A percentile compares a stretch with the other conserved stretches of the same genome.
These are phyloP conservation scores for Eucalyptus lansdowneana DNA, from an alignment of 345 rosid species.

Conservation along the genomic window DNA sequence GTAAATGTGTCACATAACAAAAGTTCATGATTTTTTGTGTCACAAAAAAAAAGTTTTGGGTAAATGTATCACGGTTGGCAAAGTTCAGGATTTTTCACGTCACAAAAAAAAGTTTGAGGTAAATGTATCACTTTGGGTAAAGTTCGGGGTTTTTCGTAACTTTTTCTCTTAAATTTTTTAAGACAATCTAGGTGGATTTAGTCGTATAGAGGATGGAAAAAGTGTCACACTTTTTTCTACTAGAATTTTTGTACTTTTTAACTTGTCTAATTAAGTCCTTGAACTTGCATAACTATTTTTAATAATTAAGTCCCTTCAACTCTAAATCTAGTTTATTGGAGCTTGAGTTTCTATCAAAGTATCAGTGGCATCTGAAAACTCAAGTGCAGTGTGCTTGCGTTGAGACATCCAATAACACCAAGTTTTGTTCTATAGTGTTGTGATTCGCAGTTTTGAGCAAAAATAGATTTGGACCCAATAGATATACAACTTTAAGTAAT, in stretches of 20 bases:
- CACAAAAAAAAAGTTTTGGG: too few species aligned
- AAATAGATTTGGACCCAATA: neutral
- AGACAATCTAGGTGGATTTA: neutral
- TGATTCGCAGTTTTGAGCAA: neutral
- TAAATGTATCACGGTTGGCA: too few species aligned
- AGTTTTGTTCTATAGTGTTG: too few species aligned
- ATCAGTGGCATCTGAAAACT: neutral
- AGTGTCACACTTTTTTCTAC: neutral
- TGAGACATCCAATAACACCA: neutral
- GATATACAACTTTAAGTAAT: neutral
- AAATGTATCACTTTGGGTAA: too few species aligned
- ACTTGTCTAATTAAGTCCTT: neutral
- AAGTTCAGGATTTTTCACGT: too few species aligned
- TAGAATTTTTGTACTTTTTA: neutral
- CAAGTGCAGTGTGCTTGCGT: neutral
- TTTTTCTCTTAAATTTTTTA: too few species aligned
- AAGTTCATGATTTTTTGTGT: too few species aligned
- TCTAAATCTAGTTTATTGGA: neutral
- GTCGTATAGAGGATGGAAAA: too few species aligned
- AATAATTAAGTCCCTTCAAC: neutral
- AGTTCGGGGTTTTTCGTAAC: too few species aligned
- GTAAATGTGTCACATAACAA: too few species aligned
- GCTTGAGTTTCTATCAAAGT: neutral
- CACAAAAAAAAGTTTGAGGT: too few species aligned
- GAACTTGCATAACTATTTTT: neutral